Evolutionary conservation across 2,329 filamentous ascomycete species (phyloP), one percentile per base, ranked within the genome.

Genomic region (Hypoxylon sp.): DNA sequence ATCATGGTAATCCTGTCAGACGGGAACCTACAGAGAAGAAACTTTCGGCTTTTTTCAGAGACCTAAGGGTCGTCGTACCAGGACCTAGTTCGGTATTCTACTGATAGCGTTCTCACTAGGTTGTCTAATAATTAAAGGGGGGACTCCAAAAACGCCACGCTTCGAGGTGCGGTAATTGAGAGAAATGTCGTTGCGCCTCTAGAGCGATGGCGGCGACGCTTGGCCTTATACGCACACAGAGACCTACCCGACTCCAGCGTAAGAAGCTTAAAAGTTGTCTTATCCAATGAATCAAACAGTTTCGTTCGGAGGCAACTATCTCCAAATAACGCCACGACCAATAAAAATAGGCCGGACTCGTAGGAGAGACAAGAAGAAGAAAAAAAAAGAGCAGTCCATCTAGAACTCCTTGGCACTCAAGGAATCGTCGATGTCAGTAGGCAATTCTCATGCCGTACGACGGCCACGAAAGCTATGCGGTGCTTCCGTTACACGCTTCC

Each of bases 1-100:
- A 47, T 51, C 37, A 24, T 41, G 2, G 37, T 41, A 3, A 6
- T 19, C 8, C 51, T 50, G 28, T 19, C 30, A 48, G 48, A 50
- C 65, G 62, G 62, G 7, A 61, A 53, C 62, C 34, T 47, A 56
- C 65, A 56, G 62, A 11, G 24, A n/a, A 43, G 13, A 55, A 26
- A 26, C 7, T 43, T 20, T 43, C 39, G 37, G 47, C 34, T 50
- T 37, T 30, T 56, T 26, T 52, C 43, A 54, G 30, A 17, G 41
- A 51, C 49, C 51, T 37, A 39, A 46, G 34, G 51, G 34, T 43
- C 32, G 54, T 63, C 26, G 26, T 41, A 59, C 65, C 43, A 34
- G 34, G 44, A n/a, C 37, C 56, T 30, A 52, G 43, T 37, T 59
- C 63, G 65, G 65, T 44, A 52, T 41, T 46, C 58, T 61, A 53